Evolutionary conservation across 495 filamentous ascomycete species (phyloP).

Genomic region (Neurospora sp.): DNA sequence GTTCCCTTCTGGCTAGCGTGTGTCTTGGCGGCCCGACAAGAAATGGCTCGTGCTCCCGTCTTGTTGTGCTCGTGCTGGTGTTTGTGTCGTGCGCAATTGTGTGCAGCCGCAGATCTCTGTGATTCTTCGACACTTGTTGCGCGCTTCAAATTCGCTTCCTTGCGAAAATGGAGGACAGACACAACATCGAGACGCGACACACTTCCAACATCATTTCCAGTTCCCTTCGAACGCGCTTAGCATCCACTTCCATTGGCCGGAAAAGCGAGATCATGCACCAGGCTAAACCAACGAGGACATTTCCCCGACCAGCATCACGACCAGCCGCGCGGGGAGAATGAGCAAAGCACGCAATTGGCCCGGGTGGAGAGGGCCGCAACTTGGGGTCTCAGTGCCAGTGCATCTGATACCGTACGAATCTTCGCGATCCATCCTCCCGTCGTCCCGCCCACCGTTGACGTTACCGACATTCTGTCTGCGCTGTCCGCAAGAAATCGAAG

Average conservation of each 20-base stretch:
- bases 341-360: background rate
- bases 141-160: background rate
- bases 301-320: background rate
- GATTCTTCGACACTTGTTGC: background rate
- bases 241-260: constrained; percentile 1
- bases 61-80: background rate
- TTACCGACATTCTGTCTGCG: background rate
- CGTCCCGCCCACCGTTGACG: background rate
- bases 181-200: background rate
- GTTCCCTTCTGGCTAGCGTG: background rate
- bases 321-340: background rate
- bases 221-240: constrained; percentile 2
- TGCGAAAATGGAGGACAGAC: background rate
- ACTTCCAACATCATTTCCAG: background rate
- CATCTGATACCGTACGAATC: background rate
- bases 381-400: background rate
- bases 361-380: background rate
- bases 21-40: background rate
- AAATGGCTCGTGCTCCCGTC: background rate
- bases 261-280: background rate
- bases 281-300: background rate
- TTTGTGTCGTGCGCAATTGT: background rate
- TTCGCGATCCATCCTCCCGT: background rate
- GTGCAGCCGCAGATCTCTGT: background rate
- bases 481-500: background rate